These are phyloP conservation scores for Scheffersomyces coipomensis DNA, from an alignment of 805 yeast species.

Conservation along the genomic window DNA sequence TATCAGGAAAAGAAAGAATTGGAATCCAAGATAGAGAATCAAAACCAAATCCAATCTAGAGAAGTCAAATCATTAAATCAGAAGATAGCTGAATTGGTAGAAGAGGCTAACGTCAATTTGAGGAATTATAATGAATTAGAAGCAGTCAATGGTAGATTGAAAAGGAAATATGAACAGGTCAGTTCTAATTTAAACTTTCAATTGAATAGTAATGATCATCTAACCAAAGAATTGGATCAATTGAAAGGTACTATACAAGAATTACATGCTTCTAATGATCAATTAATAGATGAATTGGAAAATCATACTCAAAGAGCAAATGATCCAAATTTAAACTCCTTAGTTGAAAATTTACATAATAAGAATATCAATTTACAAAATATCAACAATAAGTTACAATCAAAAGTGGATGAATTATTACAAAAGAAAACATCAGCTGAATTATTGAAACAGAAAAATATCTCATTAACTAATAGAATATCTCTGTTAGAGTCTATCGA, in stretches of 20 bases:
- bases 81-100: constrained; percentile 15
- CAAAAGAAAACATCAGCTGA: constrained; percentile 49
- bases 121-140: constrained; percentile 15
- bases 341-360: constrained; percentile 18
- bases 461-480: constrained; percentile 38
- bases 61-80: constrained; percentile 15
- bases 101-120: constrained; percentile 13
- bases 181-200: constrained; percentile 34
- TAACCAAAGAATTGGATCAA: constrained; percentile 32
- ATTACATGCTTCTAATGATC: constrained; percentile 24
- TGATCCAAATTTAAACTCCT: constrained; percentile 1
- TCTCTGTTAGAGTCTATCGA: constrained; percentile 39
- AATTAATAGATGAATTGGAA: constrained; percentile 21
- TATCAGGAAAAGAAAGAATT: constrained; percentile 32
- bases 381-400: constrained; percentile 49
- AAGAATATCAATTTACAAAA: constrained; percentile 43
- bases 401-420: constrained; percentile 49
- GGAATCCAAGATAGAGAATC: constrained; percentile 30
- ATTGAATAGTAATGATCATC: constrained; percentile 30
- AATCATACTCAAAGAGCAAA: constrained; percentile 8
- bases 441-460: constrained; percentile 56
- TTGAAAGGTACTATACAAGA: constrained; percentile 20
- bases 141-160: constrained; percentile 19
- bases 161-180: constrained; percentile 30
- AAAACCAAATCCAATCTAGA: constrained; percentile 21